phyloP scores from a whole-genome alignment of 768 basidiomycete genomes.

The Russula lepida region DNA sequence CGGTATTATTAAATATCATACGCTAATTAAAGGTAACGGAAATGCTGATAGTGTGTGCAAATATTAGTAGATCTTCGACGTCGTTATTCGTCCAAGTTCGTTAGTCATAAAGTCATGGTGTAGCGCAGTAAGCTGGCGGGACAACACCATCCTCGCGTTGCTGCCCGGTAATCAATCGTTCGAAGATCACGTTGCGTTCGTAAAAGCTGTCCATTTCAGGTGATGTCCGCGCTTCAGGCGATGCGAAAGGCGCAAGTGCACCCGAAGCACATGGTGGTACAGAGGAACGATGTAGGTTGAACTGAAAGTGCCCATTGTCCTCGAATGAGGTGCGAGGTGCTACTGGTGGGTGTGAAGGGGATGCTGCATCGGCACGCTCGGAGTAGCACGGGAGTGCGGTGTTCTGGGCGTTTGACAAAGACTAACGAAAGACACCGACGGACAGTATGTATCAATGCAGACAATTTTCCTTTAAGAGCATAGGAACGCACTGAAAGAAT shows the following conservation, averaged over 20 bases:
- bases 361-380: background rate
- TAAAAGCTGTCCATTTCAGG: constrained; percentile 33
- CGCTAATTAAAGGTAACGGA: background rate
- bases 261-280: background rate
- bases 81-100: background rate
- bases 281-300: background rate
- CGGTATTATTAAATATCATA: background rate
- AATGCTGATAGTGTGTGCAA: background rate
- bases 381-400: constrained; percentile 7
- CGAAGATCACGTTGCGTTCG: constrained; percentile 42
- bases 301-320: background rate
- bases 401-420: constrained; percentile 8
- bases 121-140: constrained; percentile 61
- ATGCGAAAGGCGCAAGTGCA: background rate
- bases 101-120: background rate
- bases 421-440: background rate
- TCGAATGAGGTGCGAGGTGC: background rate
- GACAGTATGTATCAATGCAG: background rate
- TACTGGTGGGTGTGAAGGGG: background rate
- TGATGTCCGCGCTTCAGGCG: background rate
- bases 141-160: constrained; percentile 75
- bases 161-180: constrained; percentile 74
- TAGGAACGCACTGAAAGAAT: constrained; percentile 67
- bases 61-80: background rate
- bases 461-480: background rate